Conservation (phyloP, 2,329 filamentous ascomycete genomes). For the Ophiocordyceps camponoti-rufipedis region DNA sequence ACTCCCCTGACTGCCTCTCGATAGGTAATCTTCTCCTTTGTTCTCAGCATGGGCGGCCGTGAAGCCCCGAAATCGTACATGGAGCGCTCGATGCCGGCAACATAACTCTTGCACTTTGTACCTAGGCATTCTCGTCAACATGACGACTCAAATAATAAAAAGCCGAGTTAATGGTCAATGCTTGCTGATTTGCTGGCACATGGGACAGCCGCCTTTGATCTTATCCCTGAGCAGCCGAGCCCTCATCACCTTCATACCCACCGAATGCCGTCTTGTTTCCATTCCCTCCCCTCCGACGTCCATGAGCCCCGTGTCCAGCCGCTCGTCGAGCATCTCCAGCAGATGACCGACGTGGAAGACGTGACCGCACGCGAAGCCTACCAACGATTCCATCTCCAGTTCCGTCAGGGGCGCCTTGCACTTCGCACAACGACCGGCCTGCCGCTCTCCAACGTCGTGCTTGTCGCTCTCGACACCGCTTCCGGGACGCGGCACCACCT, state of each 20-base stretch:
- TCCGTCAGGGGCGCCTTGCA: conserved; percentile 38
- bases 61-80: conserved; percentile 1
- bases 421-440: conserved; percentile 39
- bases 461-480: conserved; percentile 20
- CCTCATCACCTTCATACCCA: conserved; percentile 77
- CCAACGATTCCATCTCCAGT: conserved; percentile 50
- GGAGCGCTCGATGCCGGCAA: conserved; percentile 1
- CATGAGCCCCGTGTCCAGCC: conserved; percentile 25
- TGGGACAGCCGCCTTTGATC: conserved; percentile 45
- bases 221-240: conserved; percentile 60
- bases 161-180: neutral
- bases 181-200: conserved; percentile 22
- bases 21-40: neutral
- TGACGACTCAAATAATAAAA: neutral
- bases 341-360: conserved; percentile 64
- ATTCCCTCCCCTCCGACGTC: conserved; percentile 21
- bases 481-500: conserved; percentile 35
- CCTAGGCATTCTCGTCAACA: neutral
- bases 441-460: conserved; percentile 13
- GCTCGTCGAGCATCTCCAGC: conserved; percentile 31
- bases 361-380: conserved; percentile 70
- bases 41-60: neutral
- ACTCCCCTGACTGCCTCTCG: neutral
- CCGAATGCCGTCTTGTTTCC: conserved; percentile 36
- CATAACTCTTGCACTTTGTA: conserved; percentile 2